phyloP scores from a whole-genome alignment of 495 filamentous ascomycete genomes.

The Amphirosellinia nigrospora region DNA sequence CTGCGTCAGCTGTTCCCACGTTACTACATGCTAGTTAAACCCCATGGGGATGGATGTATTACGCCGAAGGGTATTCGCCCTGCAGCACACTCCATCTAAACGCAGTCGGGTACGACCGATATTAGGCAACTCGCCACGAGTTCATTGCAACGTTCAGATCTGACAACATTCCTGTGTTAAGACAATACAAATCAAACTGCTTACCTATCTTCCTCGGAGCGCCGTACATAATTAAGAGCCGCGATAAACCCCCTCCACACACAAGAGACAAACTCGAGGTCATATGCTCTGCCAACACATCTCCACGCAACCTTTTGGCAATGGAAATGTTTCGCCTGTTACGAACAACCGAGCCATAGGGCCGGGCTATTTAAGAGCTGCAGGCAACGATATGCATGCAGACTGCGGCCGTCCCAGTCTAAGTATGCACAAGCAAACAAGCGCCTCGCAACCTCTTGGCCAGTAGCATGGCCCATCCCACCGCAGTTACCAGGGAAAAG shows the following conservation, averaged over 20 bases:
- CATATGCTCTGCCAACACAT: constrained; percentile 26
- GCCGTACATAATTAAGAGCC: background rate
- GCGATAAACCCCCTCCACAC: constrained; percentile 15
- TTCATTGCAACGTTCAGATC: constrained; percentile 9
- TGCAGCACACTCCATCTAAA: background rate
- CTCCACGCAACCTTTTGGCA: constrained; percentile 13
- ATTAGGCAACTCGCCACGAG: constrained; percentile 16
- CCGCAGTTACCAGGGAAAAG: constrained; percentile 17
- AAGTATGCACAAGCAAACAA: constrained; percentile 24
- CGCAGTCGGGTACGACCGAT: constrained; percentile 1
- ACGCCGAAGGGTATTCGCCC: constrained; percentile 1
- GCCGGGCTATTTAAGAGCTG: constrained; percentile 23
- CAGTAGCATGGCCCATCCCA: constrained; percentile 23
- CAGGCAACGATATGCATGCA: constrained; percentile 27
- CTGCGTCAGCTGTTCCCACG: constrained; percentile 6
- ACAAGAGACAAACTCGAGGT: constrained; percentile 15
- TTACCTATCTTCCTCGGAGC: background rate
- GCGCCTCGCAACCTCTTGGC: constrained; percentile 18
- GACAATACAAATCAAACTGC: constrained; percentile 6
- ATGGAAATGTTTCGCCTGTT: background rate
- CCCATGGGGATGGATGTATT: constrained; percentile 23
- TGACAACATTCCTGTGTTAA: background rate
- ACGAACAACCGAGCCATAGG: constrained; percentile 27
- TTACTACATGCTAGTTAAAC: constrained; percentile 14
- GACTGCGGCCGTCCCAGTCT: constrained; percentile 23